Conservation (phyloP, 352 stramenopile species). For the Phytophthora pseudosyringae region DNA sequence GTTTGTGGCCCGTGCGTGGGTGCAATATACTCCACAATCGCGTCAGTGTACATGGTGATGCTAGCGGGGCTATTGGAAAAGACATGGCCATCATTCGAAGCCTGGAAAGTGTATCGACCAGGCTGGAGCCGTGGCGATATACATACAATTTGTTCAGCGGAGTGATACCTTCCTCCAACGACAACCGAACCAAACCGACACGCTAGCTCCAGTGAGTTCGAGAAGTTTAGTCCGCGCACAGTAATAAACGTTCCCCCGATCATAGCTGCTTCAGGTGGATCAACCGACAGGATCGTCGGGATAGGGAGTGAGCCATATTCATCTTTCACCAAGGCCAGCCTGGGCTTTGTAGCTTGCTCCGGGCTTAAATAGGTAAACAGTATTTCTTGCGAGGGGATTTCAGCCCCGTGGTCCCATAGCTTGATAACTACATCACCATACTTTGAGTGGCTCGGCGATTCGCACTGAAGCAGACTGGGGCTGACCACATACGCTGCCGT, state of each 20-base stretch:
- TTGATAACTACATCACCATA: constrained; percentile 49
- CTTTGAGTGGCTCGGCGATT: constrained; percentile 44
- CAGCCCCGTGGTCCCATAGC: constrained; percentile 45
- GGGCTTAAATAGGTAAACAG: constrained; percentile 55
- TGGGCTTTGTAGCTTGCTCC: constrained; percentile 17
- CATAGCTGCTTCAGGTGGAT: constrained; percentile 22
- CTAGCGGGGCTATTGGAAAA: constrained; percentile 67
- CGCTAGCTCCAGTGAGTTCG: constrained; percentile 65
- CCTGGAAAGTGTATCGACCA: constrained; percentile 69
- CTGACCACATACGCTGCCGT: constrained; percentile 42
- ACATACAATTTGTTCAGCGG: constrained; percentile 61
- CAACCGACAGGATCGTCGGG: constrained; percentile 30
- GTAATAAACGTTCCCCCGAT: constrained; percentile 68
- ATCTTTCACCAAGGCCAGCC: constrained; percentile 2
- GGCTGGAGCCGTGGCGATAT: constrained; percentile 59
- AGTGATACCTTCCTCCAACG: constrained; percentile 61
- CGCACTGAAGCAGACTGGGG: constrained; percentile 36
- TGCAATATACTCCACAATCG: constrained; percentile 67
- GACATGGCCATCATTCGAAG: constrained; percentile 72
- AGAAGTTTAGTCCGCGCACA: constrained; percentile 83
- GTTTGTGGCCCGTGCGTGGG: constrained; percentile 75
- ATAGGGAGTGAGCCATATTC: neutral
- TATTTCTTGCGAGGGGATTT: constrained; percentile 46
- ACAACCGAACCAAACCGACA: constrained; percentile 85
- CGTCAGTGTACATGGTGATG: constrained; percentile 81